A percentile compares a stretch with the other conserved stretches of the same genome.
Conservation (phyloP, 352 stramenopile species). For the Globisporangium irregulare region DNA sequence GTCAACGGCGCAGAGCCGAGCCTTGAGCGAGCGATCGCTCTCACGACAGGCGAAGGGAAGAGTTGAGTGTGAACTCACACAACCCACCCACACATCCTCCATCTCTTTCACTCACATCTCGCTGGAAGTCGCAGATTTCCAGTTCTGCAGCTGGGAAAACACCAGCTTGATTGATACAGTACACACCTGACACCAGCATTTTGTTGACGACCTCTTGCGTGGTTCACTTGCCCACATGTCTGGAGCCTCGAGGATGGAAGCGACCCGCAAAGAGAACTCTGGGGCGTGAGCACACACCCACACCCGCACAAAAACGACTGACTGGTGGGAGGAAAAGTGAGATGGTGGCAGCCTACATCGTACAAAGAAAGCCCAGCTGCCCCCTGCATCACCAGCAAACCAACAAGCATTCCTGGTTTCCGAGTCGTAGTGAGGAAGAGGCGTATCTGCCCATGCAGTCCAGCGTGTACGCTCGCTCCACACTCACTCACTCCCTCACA, state of each 20-base stretch:
- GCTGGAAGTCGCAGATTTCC: neutral
- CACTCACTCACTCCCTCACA: too few relatives aligned
- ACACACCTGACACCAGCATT: too few relatives aligned
- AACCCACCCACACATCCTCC: neutral
- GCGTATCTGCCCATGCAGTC: neutral
- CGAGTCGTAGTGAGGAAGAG: too few relatives aligned
- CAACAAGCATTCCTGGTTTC: neutral
- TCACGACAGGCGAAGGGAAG: too few relatives aligned
- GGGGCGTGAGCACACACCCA: neutral
- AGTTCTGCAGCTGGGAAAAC: neutral
- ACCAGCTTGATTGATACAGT: neutral
- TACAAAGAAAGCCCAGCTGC: neutral
- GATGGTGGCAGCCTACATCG: constrained; percentile 1
- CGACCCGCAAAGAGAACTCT: neutral
- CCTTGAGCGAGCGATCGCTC: neutral
- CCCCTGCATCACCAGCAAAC: constrained; percentile 1
- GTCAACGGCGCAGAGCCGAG: neutral
- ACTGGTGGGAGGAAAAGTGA: constrained; percentile 1
- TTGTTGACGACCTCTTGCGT: too few relatives aligned
- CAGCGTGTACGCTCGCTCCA: neutral
- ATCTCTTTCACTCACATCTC: neutral
- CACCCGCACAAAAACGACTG: neutral
- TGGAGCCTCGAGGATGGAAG: too few relatives aligned
- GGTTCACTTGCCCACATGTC: too few relatives aligned
- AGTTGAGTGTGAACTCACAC: neutral